Evolutionary conservation across 2,329 filamentous ascomycete species (phyloP).

Genomic region (Alternaria conjuncta): DNA sequence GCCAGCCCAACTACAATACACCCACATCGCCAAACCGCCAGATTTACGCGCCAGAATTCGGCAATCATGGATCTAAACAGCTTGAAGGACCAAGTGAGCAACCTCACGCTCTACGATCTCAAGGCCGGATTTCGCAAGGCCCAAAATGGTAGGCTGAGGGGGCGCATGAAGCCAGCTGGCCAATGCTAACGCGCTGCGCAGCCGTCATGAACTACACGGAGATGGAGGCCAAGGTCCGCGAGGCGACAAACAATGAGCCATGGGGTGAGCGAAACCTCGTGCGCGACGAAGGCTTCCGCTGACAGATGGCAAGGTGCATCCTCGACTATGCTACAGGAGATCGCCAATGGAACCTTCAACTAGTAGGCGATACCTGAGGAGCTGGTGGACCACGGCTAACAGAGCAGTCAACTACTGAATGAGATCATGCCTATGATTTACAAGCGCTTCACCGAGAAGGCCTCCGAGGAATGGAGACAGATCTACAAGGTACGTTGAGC

Average conservation of each 20-base stretch:
- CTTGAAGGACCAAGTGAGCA: conserved; percentile 85
- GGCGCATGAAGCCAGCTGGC: conserved; percentile 21
- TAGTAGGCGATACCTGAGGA: conserved; percentile 69
- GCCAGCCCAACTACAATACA: conserved; percentile 8
- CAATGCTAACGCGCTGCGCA: conserved; percentile 51
- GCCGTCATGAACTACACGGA: conserved; percentile 98
- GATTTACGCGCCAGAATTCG: conserved; percentile 7
- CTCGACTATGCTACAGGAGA: conserved; percentile 92
- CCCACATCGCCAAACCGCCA: conserved; percentile 1
- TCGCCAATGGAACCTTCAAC: conserved; percentile 96
- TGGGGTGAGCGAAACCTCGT: conserved; percentile 78
- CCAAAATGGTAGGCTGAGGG: conserved; percentile 78
- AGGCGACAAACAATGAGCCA: conserved; percentile 98
- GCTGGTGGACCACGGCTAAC: conserved; percentile 26
- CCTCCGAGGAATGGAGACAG: conserved; percentile 97
- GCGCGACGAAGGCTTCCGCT: conserved; percentile 7
- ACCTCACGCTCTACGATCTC: conserved; percentile 91
- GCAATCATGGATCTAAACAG: conserved; percentile 81
- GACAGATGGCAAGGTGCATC: conserved; percentile 64
- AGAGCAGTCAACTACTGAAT: conserved; percentile 83
- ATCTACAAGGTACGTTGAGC: conserved; percentile 82
- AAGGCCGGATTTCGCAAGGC: conserved; percentile 95
- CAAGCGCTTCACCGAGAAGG: conserved; percentile 97
- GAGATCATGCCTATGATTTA: conserved; percentile 99
- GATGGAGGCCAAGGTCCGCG: conserved; percentile 73